These are phyloP conservation scores for Urostyla sp. DNA, from an alignment of 73 alveolate species.

Conservation along the genomic window DNA sequence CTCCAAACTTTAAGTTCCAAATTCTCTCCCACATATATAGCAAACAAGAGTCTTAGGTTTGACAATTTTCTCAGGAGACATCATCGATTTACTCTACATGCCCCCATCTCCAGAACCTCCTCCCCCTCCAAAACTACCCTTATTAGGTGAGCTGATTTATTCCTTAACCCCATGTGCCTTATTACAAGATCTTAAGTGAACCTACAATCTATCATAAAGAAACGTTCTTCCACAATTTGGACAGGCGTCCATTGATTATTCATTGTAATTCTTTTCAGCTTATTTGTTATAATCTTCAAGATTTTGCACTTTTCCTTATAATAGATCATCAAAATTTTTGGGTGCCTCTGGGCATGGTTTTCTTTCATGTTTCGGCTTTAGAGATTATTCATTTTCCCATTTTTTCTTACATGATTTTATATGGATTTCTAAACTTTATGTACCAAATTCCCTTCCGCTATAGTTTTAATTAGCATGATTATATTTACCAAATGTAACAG, in stretches of 20 bases:
- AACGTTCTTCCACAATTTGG: conserved; percentile 88
- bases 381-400: conserved; percentile 45
- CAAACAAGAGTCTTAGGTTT: conserved; percentile 55
- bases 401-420: conserved; percentile 50
- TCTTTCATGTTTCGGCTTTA: conserved; percentile 54
- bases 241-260: conserved; percentile 64
- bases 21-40: conserved; percentile 80
- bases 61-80: background rate
- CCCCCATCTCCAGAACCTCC: background rate
- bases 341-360: conserved; percentile 63
- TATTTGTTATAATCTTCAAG: conserved; percentile 5
- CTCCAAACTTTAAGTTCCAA: conserved; percentile 72
- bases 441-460: conserved; percentile 64
- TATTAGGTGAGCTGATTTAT: conserved; percentile 9
- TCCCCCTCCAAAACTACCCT: conserved; percentile 30
- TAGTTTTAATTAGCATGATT: background rate
- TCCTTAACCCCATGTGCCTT: conserved; percentile 29
- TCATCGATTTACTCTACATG: background rate
- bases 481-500: conserved; percentile 68
- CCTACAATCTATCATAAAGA: conserved; percentile 34
- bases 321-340: conserved; percentile 32
- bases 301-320: conserved; percentile 2
- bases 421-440: conserved; percentile 43
- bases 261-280: conserved; percentile 63
- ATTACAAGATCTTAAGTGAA: conserved; percentile 61